phyloP scores from a whole-genome alignment of 169 alveolate species.

The Cryptosporidium ubiquitum region DNA sequence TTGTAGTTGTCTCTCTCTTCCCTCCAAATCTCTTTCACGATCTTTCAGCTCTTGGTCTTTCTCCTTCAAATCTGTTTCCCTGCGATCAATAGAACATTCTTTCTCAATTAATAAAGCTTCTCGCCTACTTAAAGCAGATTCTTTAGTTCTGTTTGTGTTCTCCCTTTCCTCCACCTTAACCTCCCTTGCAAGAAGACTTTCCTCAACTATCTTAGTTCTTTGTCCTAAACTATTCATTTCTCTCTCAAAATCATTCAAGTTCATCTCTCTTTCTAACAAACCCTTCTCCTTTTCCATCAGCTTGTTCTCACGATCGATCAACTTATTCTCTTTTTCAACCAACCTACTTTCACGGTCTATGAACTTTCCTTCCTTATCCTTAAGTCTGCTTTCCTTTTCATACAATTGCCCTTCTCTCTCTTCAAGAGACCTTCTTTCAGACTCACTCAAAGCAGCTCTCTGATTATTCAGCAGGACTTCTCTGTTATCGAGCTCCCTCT shows the following conservation, averaged over 20 bases:
- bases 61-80: conserved; percentile 25
- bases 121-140: background rate
- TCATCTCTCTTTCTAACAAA: conserved; percentile 31
- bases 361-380: conserved; percentile 21
- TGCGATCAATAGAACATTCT: background rate
- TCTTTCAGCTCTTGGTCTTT: conserved; percentile 21
- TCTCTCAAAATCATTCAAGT: conserved; percentile 17
- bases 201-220: conserved; percentile 9
- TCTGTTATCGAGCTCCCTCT: conserved; percentile 27
- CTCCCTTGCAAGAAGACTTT: conserved; percentile 22
- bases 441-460: conserved; percentile 30
- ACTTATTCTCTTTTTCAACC: conserved; percentile 38
- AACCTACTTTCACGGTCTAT: conserved; percentile 24
- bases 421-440: conserved; percentile 25
- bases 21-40: conserved; percentile 28
- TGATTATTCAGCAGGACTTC: conserved; percentile 16
- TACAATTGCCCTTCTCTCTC: conserved; percentile 34
- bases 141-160: conserved; percentile 2
- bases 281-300: conserved; percentile 36
- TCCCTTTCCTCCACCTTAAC: conserved; percentile 50
- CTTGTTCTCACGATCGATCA: conserved; percentile 32
- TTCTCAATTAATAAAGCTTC: conserved; percentile 29
- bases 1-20: conserved; percentile 28
- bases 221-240: conserved; percentile 3
- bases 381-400: conserved; percentile 42